phyloP scores from a whole-genome alignment of 176 grass and related monocot species.

The Puya raimondii region DNA sequence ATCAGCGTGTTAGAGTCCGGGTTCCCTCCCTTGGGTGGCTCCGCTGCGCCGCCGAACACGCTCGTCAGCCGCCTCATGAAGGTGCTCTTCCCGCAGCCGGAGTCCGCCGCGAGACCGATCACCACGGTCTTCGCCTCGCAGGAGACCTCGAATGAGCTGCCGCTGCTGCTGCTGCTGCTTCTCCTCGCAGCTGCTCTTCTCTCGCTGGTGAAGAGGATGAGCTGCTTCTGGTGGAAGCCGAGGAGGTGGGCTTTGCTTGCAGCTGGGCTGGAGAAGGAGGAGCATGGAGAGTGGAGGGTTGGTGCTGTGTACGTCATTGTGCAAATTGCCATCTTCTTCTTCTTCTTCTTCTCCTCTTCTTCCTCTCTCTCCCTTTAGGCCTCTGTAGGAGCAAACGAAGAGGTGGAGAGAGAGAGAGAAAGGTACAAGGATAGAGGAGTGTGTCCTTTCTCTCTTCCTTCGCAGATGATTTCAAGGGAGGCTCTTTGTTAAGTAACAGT shows the following conservation, averaged over 20 bases:
- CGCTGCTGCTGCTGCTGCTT: slow-evolving; percentile 24
- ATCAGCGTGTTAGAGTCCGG: slow-evolving; percentile 87
- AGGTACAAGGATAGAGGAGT: slow-evolving; percentile 28
- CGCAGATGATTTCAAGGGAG: slow-evolving; percentile 44
- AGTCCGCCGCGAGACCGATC: slow-evolving; percentile 88
- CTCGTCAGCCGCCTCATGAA: slow-evolving; percentile 95
- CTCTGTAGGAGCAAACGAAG: slow-evolving; percentile 35
- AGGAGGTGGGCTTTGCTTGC: slow-evolving; percentile 20
- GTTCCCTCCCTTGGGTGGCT: slow-evolving; percentile 75
- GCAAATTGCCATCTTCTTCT: slow-evolving; percentile 65
- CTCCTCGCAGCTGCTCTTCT: slow-evolving; percentile 16
- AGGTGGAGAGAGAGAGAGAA: slow-evolving; percentile 34
- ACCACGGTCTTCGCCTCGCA: slow-evolving; percentile 63
- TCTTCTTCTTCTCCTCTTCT: slow-evolving; percentile 21
- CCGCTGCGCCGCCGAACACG: slow-evolving; percentile 74
- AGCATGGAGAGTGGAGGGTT: slow-evolving; percentile 57
- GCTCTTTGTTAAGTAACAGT: slow-evolving; percentile 38
- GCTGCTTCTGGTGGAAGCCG: slow-evolving; percentile 40
- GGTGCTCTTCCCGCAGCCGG: slow-evolving; percentile 83
- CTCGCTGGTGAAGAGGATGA: slow-evolving; percentile 49
- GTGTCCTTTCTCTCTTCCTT: slow-evolving; percentile 29
- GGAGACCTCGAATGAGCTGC: slow-evolving; percentile 45
- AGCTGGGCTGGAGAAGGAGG: slow-evolving; percentile 41
- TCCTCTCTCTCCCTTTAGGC: slow-evolving; percentile 22
- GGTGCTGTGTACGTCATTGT: slow-evolving; percentile 38